phyloP scores from a whole-genome alignment of 148 eudicot species.

The Vaccinium macrocarpon region DNA sequence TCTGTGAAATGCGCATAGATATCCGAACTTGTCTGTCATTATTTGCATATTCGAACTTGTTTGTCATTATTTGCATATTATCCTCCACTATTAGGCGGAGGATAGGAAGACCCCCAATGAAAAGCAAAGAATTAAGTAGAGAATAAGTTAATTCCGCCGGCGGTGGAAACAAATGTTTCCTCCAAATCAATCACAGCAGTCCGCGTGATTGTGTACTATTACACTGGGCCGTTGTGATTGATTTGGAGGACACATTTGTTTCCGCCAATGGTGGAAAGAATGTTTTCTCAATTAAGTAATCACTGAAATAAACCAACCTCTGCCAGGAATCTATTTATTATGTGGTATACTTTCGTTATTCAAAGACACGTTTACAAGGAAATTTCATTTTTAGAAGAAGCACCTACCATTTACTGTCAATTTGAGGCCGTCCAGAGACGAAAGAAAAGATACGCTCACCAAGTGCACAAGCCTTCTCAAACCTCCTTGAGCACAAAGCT shows the following conservation, averaged over 20 bases:
- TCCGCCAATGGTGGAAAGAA: too few relatives aligned
- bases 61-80: too few relatives aligned
- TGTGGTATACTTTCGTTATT: neutral
- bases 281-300: neutral
- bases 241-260: too few relatives aligned
- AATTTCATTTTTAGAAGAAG: conserved; percentile 5
- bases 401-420: conserved; percentile 79
- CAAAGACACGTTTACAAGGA: neutral
- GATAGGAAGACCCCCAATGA: neutral
- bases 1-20: too few relatives aligned
- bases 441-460: conserved; percentile 75
- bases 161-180: too few relatives aligned
- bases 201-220: too few relatives aligned
- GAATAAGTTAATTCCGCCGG: too few relatives aligned
- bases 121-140: neutral
- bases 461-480: conserved; percentile 56
- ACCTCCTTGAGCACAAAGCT: conserved; percentile 88
- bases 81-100: too few relatives aligned
- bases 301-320: neutral
- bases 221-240: too few relatives aligned
- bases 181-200: too few relatives aligned
- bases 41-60: too few relatives aligned
- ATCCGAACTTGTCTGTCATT: too few relatives aligned
- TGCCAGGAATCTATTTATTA: neutral
- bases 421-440: conserved; percentile 58